Evolutionary conservation across 2,329 filamentous ascomycete genomes (phyloP), one percentile per base, ranked within the genome.

Genomic region (Penicillium sp.): DNA sequence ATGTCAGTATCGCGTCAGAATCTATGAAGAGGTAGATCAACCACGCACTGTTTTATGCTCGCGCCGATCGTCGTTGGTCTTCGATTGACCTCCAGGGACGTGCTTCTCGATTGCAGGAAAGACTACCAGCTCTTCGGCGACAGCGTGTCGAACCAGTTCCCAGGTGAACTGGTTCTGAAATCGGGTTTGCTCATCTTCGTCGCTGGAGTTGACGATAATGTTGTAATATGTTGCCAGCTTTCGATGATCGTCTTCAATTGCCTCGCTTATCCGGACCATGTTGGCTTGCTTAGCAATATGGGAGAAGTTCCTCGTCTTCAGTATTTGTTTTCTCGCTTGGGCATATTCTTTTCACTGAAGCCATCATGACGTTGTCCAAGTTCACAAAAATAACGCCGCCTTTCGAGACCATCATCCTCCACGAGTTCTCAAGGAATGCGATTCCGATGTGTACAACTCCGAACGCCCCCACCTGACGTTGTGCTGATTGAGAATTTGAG

Each of bases 61-160:
- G 2, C 66, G 55, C 9, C 77, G 71, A 58, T 81, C 77, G 37
- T 72, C 71, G 12, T 77, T 72, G 0, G 77, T 75, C 54, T 77
- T 70, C 67, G 38, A 78, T 77, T 2, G 67, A 58, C 78, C 77
- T 1, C 67, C 61, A 1, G 69, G 63, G 14, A 81, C 54, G 46
- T 77, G 63, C 49, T 75, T 73, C 57, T 80, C 76, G 14, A 82
- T 66, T 1, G 75, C 77, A 0, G 80, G 79, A 52, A 81, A 81
- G 0, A 82, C 67, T 9, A 82, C 67, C 45, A 80, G 60, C 54
- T 80, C 78, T 51, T 80, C 76, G 8, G 72, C 75, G 42, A 79
- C 69, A 0, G 75, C 70, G 58, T 80, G 77, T 9, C 77, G 74
- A 22, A 77, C 74, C 0, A 80, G 66, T 50, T 78, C 75, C 77